Conservation (phyloP, 2,329 filamentous ascomycete species). For the Neopestalotiopsis sp. region DNA sequence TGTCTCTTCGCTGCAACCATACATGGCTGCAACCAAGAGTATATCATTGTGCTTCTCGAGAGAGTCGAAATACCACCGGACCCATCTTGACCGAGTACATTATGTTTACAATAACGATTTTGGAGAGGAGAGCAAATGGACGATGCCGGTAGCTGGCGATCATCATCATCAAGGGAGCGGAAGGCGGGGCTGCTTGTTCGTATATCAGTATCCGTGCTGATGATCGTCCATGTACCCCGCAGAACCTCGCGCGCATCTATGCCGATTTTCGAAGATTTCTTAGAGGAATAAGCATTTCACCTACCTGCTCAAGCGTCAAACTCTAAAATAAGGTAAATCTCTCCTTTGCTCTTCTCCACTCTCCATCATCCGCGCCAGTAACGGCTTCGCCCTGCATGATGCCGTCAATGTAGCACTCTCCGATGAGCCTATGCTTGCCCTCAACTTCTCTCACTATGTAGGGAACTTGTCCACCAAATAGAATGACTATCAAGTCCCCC, state of each 20-base stretch:
- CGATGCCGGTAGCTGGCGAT: background rate
- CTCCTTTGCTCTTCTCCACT: constrained; percentile 11
- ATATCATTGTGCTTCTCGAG: background rate
- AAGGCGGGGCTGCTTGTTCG: background rate
- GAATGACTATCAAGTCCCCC: constrained; percentile 21
- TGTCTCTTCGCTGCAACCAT: background rate
- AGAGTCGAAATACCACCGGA: background rate
- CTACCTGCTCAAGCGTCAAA: background rate
- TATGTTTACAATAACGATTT: background rate
- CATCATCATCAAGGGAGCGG: background rate
- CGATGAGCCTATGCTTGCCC: constrained; percentile 22
- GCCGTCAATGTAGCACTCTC: constrained; percentile 27
- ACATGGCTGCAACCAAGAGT: background rate
- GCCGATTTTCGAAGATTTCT: background rate
- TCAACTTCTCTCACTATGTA: constrained; percentile 22
- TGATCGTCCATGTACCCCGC: background rate
- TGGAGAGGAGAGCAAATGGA: background rate
- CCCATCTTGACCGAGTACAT: background rate
- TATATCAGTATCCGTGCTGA: background rate
- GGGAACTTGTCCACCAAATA: constrained; percentile 26
- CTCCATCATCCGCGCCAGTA: constrained; percentile 17
- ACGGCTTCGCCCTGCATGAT: constrained; percentile 27
- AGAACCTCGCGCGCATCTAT: background rate
- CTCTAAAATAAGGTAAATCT: background rate
- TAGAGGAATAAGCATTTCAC: too few species aligned